Base-by-base conservation (phyloP, 306 rosid species). In the Ceratonia siliqua region DNA sequence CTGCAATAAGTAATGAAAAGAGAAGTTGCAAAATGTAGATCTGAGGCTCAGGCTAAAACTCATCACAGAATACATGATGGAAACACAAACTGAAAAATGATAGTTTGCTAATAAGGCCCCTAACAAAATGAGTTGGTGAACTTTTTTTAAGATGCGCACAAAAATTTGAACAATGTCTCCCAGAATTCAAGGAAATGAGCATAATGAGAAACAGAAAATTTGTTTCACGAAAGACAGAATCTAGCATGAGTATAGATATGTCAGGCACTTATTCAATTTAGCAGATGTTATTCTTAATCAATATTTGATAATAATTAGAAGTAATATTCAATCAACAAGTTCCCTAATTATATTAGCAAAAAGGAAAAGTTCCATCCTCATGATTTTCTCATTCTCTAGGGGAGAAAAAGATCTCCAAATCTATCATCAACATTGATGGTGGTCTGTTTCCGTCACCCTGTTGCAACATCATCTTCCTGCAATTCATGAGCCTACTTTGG, bases 1-100 rank as follows among this genome's bases (percentile, higher is more conserved):
- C 92, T 90, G 79, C 83, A 82, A 25, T 22, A 55, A 55, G 50
- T 22, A 32, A 73, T 42, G 33, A 33, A 76, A 46, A 71, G 18
- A 77, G 68, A 3, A 50, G 56, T 36, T 32, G 45, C 18, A 22
- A 61, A 43, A 14, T 62, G 22, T 22, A 38, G 8, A 45, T 56
- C 39, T 68, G 42, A 54, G 28, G 42, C 39, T 68, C 36, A 54
- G 28, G 42, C 15, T 43, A 69, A 58, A 76, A 73, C 81, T 73
- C 28, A 1, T 63, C 11, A 65, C 13, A 63, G 42, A 75, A 62
- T 46, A 20, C 13, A 41, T 11, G 38, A 45, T 12, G 20, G 12
- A 25, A 65, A 24, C 17, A 42, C 24, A 32, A 36, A 48, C 6
- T 25, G 22, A 46, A 8, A 54, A 55, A 13, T 3, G 9, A 54